A percentile compares a stretch with the other conserved stretches of the same genome.
Evolutionary conservation across 2,329 filamentous ascomycete genomes (phyloP).

Genomic region (Fusarium sp.): DNA sequence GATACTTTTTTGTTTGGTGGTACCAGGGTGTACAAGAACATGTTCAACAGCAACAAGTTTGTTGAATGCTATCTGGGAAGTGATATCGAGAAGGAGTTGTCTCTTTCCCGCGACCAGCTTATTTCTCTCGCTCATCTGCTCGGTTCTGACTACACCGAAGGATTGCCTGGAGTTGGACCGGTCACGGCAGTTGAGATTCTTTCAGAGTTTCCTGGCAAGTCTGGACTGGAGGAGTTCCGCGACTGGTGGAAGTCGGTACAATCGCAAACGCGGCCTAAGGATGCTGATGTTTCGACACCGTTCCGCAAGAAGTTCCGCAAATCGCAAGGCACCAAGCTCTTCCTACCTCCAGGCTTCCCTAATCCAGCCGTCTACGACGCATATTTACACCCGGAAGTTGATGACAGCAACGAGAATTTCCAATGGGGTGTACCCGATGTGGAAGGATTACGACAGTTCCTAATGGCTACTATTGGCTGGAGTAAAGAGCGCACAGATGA

Average conservation of each 20-base stretch:
- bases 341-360: conserved; percentile 84
- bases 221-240: conserved; percentile 77
- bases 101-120: conserved; percentile 84
- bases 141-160: conserved; percentile 95
- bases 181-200: conserved; percentile 95
- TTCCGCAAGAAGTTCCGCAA: conserved; percentile 91
- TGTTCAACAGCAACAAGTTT: conserved; percentile 99
- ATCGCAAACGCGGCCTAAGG: conserved; percentile 69
- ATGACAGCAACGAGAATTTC: conserved; percentile 79
- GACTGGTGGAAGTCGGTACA: conserved; percentile 91
- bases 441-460: conserved; percentile 81
- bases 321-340: conserved; percentile 82
- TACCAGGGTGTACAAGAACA: conserved; percentile 97
- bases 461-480: conserved; percentile 96
- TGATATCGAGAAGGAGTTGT: conserved; percentile 90
- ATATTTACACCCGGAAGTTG: conserved; percentile 88
- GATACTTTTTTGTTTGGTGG: conserved; percentile 98
- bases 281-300: conserved; percentile 66
- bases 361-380: conserved; percentile 81
- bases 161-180: conserved; percentile 88
- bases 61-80: conserved; percentile 91
- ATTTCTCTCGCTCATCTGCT: conserved; percentile 91
- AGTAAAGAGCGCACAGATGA: conserved; percentile 91
- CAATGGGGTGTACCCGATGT: conserved; percentile 97
- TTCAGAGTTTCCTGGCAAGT: conserved; percentile 78